A percentile compares a stretch with the other conserved stretches of the same genome.
Conservation (phyloP, 2,329 filamentous ascomycete genomes). For the Botrytis deweyae region DNA sequence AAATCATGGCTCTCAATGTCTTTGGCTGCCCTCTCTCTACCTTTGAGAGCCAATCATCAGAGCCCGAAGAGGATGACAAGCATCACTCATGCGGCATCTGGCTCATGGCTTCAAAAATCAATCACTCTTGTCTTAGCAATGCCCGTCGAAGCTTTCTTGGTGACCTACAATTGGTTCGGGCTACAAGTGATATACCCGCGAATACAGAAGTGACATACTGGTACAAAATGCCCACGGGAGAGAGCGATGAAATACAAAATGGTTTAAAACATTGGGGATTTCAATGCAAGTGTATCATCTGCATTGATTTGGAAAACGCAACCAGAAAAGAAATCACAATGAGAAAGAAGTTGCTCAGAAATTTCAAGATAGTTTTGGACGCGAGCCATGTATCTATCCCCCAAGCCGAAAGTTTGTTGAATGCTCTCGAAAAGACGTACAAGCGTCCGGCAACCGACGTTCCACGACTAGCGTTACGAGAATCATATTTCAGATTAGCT, state of each 20-base stretch:
- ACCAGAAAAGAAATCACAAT: slow-evolving; percentile 1
- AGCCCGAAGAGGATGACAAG: not conserved
- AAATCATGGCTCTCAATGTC: slow-evolving; percentile 23
- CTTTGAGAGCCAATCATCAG: slow-evolving; percentile 3
- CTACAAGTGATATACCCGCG: slow-evolving; percentile 23
- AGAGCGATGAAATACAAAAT: slow-evolving; percentile 20
- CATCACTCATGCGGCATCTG: slow-evolving; percentile 29
- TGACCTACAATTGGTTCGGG: slow-evolving; percentile 26
- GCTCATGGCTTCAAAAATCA: slow-evolving; percentile 27
- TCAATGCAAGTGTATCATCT: slow-evolving; percentile 24
- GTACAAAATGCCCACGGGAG: slow-evolving; percentile 20
- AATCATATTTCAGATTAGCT: slow-evolving; percentile 22
- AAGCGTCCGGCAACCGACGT: not conserved
- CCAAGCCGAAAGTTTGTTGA: slow-evolving; percentile 20
- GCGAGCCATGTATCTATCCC: slow-evolving; percentile 15
- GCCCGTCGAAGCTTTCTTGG: slow-evolving; percentile 26
- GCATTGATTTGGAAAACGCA: slow-evolving; percentile 20
- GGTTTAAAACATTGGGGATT: slow-evolving; percentile 23
- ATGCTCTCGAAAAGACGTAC: slow-evolving; percentile 21
- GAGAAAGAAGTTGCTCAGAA: slow-evolving; percentile 16
- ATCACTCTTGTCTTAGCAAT: slow-evolving; percentile 31
- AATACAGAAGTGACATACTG: slow-evolving; percentile 27
- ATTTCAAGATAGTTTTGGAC: slow-evolving; percentile 21
- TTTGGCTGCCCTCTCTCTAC: slow-evolving; percentile 26
- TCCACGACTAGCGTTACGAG: slow-evolving; percentile 23